Percentiles rank a stretch among this genome's conserved stretches.
These are phyloP conservation scores for Coniochaeta pulveracea DNA, from an alignment of 2,329 filamentous ascomycete genomes.

Conservation along the genomic window DNA sequence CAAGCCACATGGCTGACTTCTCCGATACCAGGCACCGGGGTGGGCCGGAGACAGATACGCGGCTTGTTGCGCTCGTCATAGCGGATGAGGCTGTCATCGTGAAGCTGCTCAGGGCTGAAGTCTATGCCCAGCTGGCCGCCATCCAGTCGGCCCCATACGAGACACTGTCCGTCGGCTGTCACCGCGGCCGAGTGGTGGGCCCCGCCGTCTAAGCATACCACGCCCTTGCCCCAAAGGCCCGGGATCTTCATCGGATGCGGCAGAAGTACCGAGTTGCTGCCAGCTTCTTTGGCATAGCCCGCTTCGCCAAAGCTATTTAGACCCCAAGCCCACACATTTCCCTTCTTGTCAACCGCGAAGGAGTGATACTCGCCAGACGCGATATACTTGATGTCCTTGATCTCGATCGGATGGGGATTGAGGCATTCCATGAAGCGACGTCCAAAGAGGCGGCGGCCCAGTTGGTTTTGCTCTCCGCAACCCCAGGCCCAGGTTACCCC, in stretches of 20 bases:
- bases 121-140: slow-evolving; percentile 7
- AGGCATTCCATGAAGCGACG: slow-evolving; percentile 5
- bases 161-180: slow-evolving; percentile 19
- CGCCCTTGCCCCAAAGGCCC: slow-evolving; percentile 35
- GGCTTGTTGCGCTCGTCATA: slow-evolving; percentile 5
- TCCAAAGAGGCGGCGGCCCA: slow-evolving; percentile 31
- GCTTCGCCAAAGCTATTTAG: slow-evolving; percentile 56
- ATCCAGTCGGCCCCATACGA: slow-evolving; percentile 24
- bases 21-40: slow-evolving; percentile 1
- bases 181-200: slow-evolving; percentile 46
- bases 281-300: slow-evolving; percentile 37
- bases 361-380: slow-evolving; percentile 52
- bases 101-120: slow-evolving; percentile 5
- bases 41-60: slow-evolving; percentile 6
- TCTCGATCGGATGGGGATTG: slow-evolving; percentile 22
- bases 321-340: slow-evolving; percentile 54
- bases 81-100: slow-evolving; percentile 3
- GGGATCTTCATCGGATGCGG: slow-evolving; percentile 42
- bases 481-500: slow-evolving; percentile 53
- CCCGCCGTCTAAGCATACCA: slow-evolving; percentile 45
- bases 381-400: slow-evolving; percentile 27
- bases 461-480: slow-evolving; percentile 50
- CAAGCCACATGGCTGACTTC: slow-evolving; percentile 3
- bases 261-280: slow-evolving; percentile 46
- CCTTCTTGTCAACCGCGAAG: slow-evolving; percentile 48